phyloP scores from a whole-genome alignment of 148 eudicot genomes.

The Agrostemma githago region DNA sequence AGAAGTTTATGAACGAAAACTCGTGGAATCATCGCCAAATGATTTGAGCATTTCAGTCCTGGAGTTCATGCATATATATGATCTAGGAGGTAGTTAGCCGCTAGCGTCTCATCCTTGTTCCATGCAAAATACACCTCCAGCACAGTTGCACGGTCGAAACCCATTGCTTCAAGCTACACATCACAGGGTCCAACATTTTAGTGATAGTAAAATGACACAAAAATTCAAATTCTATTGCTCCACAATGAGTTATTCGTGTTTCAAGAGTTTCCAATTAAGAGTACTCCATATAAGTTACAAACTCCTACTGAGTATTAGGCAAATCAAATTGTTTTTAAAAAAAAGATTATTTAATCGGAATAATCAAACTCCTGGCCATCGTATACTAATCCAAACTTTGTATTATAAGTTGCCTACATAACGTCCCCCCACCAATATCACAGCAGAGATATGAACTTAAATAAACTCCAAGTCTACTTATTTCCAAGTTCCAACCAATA shows the following conservation, averaged over 20 bases:
- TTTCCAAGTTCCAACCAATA: neutral
- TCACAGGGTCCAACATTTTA: neutral
- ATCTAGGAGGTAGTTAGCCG: constrained; percentile 73
- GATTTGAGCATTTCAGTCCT: constrained; percentile 34
- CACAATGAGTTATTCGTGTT: too few species aligned
- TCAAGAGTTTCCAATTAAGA: neutral
- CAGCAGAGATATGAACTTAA: neutral
- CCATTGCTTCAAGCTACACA: too few species aligned
- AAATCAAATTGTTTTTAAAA: too few species aligned
- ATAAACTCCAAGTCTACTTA: neutral
- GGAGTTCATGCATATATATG: constrained; percentile 63
- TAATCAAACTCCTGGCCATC: too few species aligned
- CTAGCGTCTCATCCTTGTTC: constrained; percentile 68
- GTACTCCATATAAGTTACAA: neutral
- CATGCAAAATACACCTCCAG: constrained; percentile 68
- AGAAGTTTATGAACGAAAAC: neutral
- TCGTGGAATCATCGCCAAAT: constrained; percentile 6
- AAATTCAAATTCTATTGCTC: too few species aligned
- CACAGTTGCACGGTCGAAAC: constrained; percentile 59
- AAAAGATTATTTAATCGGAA: too few species aligned
- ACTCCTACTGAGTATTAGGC: neutral
- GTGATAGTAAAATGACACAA: too few species aligned
- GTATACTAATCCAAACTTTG: too few species aligned
- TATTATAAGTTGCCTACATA: neutral
- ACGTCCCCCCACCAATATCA: neutral